Conservation (phyloP, 495 filamentous ascomycete genomes). For the Neurospora sp. region DNA sequence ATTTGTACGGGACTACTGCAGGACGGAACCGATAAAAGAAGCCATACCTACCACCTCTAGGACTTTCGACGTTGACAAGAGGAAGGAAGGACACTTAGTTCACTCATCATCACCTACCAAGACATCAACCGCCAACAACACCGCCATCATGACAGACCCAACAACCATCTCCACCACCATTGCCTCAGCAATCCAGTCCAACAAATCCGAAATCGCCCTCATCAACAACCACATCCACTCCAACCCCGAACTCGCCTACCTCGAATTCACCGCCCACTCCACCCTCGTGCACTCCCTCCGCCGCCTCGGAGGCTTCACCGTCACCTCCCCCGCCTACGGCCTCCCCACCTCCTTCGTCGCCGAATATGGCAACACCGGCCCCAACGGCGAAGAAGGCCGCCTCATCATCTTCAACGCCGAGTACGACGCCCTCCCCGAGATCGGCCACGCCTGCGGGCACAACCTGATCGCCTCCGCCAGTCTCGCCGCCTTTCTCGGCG, state of each 20-base stretch:
- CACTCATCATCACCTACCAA: background rate
- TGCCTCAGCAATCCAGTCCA: too few relatives aligned
- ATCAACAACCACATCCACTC: conserved; percentile 42
- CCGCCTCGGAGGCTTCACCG: conserved; percentile 29
- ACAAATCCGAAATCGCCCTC: conserved; percentile 25
- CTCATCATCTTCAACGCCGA: conserved; percentile 48
- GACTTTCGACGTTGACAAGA: background rate
- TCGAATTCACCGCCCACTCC: conserved; percentile 44
- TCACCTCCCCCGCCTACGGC: conserved; percentile 38
- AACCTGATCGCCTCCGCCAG: conserved; percentile 59
- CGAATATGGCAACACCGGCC: conserved; percentile 17
- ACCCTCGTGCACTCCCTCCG: conserved; percentile 34
- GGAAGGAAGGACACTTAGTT: background rate
- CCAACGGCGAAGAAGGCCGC: conserved; percentile 33
- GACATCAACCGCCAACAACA: background rate
- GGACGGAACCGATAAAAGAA: background rate
- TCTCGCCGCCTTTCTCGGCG: conserved; percentile 47
- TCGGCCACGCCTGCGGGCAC: conserved; percentile 48
- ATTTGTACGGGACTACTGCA: background rate
- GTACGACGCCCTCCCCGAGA: conserved; percentile 39
- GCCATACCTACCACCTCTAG: background rate
- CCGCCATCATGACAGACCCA: background rate
- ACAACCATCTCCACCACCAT: too few relatives aligned
- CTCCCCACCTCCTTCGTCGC: conserved; percentile 45
- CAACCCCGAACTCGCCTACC: conserved; percentile 46